Evolutionary conservation across 2,329 filamentous ascomycete species (phyloP), one percentile per base, ranked within the genome.

Genomic region (Xylariaceae sp.): DNA sequence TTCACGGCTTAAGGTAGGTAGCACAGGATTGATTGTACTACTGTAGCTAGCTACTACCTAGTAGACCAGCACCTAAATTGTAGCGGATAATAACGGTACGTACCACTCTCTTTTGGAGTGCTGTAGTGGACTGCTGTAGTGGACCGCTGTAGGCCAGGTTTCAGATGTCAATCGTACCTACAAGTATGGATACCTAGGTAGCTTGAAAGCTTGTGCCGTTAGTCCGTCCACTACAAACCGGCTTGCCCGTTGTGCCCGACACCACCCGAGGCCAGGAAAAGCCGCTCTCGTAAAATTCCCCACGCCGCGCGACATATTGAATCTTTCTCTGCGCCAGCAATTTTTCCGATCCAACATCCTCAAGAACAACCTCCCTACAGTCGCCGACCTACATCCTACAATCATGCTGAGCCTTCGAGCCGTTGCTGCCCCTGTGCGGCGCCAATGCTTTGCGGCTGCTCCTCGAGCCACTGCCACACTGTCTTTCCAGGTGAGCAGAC

Each of bases 381-480:
- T 26, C 37, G 39, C 45, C 23, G 14, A 26, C 23, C 31, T 12
- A 4, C 40, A 9, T 28, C 12, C 26, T 40, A 34, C 29, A 82
- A 89, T 75, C 73, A 96, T 96, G 92, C 82, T 96, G 79, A 87
- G 90, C 78, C 81, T 90, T 75, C 89, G 92, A 79, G 86, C 87
- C 71, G 85, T 93, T 76, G 86, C 87, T 76, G 85, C 85, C 72
- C 88, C 91, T 73, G 85, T 87, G 77, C 86, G 90, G 77, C 79
- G 84, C 78, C 91, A 96, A 81, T 91, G 86, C 83, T 80, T 93
- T 77, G 87, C 88, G 76, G 83, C 85, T 71, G 83, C 86, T 72
- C 81, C 83, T 70, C 83, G 84, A 75, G 82, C 80, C 58, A 78
- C 78, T 66, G 75, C 75, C 65, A 73, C 78, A 61, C 67, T 79